A percentile compares a stretch with the other conserved stretches of the same genome.
Evolutionary conservation across 1,284 basidiomycete genomes (phyloP).

Genomic region (Inonotus obliquus): DNA sequence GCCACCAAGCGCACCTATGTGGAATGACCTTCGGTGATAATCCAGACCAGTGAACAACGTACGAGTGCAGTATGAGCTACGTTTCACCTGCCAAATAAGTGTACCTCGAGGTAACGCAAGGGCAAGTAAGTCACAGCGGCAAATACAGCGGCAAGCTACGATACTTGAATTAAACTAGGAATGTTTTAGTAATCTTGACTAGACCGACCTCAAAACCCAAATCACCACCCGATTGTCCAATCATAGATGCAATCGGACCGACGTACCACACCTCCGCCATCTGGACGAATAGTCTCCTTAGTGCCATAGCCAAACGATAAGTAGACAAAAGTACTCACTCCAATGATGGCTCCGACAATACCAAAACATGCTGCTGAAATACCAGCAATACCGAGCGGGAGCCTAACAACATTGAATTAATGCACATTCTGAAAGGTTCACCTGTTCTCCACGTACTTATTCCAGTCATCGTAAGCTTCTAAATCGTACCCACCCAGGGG

Average conservation of each 20-base stretch:
- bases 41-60: neutral
- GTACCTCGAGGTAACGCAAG: conserved; percentile 42
- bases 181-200: no score
- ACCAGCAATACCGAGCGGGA: conserved; percentile 55
- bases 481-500: conserved; percentile 49
- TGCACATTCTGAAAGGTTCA: neutral
- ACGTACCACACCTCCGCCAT: conserved; percentile 41
- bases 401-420: conserved; percentile 21
- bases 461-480: conserved; percentile 48
- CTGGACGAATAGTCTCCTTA: neutral
- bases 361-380: conserved; percentile 44
- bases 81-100: conserved; percentile 33
- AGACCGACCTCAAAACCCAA: conserved; percentile 50
- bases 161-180: no score
- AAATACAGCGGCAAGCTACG: conserved; percentile 41
- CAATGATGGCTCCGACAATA: conserved; percentile 42
- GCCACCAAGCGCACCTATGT: neutral
- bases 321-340: conserved; percentile 17
- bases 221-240: conserved; percentile 46
- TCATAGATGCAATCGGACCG: conserved; percentile 42
- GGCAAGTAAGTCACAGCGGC: conserved; percentile 38
- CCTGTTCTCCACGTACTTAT: conserved; percentile 28
- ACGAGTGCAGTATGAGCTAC: no score
- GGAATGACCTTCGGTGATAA: no score
- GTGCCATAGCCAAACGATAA: conserved; percentile 20